Percentiles rank a stretch among this genome's conserved stretches.
These are phyloP conservation scores for Penicillium sp. DNA, from an alignment of 2,329 filamentous ascomycete species.

Conservation along the genomic window DNA sequence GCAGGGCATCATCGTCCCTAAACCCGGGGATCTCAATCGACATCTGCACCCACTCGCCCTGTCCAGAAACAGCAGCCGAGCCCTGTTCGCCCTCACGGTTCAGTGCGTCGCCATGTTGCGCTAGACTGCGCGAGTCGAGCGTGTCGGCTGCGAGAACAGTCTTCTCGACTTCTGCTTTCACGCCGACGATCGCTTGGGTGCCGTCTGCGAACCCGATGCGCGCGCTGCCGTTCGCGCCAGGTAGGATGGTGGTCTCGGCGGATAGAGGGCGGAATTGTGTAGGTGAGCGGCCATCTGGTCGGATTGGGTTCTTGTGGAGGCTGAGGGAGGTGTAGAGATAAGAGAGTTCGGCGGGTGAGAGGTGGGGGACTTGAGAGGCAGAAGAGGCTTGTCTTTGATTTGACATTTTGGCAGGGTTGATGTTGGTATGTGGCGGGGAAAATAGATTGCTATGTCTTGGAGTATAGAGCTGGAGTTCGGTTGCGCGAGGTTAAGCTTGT, in stretches of 20 bases:
- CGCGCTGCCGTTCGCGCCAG: conserved; percentile 86
- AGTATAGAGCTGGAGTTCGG: neutral
- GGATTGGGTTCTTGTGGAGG: conserved; percentile 72
- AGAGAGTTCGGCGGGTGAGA: conserved; percentile 93
- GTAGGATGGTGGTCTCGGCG: conserved; percentile 87
- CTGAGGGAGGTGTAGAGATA: conserved; percentile 89
- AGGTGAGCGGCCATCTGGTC: conserved; percentile 78
- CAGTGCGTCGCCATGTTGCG: conserved; percentile 34
- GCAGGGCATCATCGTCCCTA: conserved; percentile 86
- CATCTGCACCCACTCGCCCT: conserved; percentile 82
- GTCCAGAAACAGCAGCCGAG: conserved; percentile 29
- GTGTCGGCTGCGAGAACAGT: conserved; percentile 49
- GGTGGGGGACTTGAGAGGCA: conserved; percentile 55
- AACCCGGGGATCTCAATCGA: conserved; percentile 87
- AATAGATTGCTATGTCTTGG: neutral
- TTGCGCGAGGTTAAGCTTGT: conserved; percentile 1
- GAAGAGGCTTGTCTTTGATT: conserved; percentile 60
- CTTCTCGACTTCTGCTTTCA: conserved; percentile 91
- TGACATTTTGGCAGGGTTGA: conserved; percentile 52
- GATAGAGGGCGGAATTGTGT: conserved; percentile 87
- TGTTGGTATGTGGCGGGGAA: no score
- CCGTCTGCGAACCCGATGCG: conserved; percentile 93
- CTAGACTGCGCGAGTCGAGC: conserved; percentile 42
- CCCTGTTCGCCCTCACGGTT: conserved; percentile 29
- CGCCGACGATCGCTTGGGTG: conserved; percentile 90